phyloP scores from a whole-genome alignment of 2,329 filamentous ascomycete species.

The Iodosphaeria phyllophila region DNA sequence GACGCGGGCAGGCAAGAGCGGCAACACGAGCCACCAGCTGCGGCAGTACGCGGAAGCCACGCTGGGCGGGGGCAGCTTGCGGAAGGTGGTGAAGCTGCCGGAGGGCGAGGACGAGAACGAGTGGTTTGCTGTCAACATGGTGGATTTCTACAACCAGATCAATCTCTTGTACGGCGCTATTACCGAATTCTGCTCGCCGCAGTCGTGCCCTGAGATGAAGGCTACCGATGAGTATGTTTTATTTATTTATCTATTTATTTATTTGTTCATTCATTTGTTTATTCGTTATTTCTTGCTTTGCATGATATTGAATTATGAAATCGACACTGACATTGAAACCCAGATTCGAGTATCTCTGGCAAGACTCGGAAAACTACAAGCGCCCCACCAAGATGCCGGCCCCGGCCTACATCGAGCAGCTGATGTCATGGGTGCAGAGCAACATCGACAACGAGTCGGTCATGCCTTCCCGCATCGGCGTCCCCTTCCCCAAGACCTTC shows the following conservation, averaged over 20 bases:
- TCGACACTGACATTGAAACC: slow-evolving; percentile 1
- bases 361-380: slow-evolving; percentile 86
- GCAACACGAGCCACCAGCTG: slow-evolving; percentile 72
- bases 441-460: slow-evolving; percentile 92
- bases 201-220: slow-evolving; percentile 98
- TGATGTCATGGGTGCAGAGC: slow-evolving; percentile 92
- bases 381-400: slow-evolving; percentile 96
- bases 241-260: not conserved
- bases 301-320: too few relatives aligned
- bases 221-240: slow-evolving; percentile 80
- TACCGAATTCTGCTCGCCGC: slow-evolving; percentile 95
- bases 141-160: slow-evolving; percentile 99
- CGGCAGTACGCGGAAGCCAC: slow-evolving; percentile 97
- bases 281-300: slow-evolving; percentile 2
- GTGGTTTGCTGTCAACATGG: slow-evolving; percentile 96
- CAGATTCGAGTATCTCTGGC: slow-evolving; percentile 97
- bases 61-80: slow-evolving; percentile 78
- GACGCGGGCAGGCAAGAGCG: slow-evolving; percentile 70
- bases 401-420: slow-evolving; percentile 90
- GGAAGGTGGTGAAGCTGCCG: slow-evolving; percentile 90
- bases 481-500: slow-evolving; percentile 90
- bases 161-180: slow-evolving; percentile 97
- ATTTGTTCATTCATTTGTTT: not conserved
- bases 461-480: slow-evolving; percentile 87
- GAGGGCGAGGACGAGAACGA: slow-evolving; percentile 97